Conservation (phyloP, 345 rosid species). For the Salix koriyanagi region DNA sequence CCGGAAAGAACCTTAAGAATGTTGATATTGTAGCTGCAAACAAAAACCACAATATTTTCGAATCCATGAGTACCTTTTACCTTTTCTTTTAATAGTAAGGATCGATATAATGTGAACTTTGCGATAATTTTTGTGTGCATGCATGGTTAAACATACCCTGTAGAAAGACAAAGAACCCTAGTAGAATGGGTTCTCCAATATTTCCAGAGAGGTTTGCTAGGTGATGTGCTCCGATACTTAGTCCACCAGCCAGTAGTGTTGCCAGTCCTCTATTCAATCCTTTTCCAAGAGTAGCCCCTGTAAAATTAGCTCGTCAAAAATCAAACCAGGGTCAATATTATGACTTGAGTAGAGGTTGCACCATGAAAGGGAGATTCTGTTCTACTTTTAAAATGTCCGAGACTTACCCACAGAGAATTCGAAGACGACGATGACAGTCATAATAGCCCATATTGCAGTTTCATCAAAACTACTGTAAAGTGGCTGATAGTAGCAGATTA, state of each 20-base stretch:
- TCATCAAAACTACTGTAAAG: constrained; percentile 29
- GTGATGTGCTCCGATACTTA: constrained; percentile 69
- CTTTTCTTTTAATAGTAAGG: neutral
- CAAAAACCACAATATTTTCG: neutral
- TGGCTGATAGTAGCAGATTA: constrained; percentile 30
- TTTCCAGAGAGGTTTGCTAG: constrained; percentile 52
- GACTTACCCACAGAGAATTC: constrained; percentile 42
- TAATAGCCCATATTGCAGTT: constrained; percentile 38
- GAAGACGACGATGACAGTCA: constrained; percentile 35
- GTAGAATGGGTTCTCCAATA: constrained; percentile 56
- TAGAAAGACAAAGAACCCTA: constrained; percentile 58
- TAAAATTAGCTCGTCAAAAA: neutral
- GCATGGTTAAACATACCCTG: constrained; percentile 33
- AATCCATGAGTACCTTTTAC: neutral
- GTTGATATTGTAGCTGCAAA: constrained; percentile 24
- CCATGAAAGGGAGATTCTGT: neutral
- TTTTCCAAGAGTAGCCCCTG: constrained; percentile 74
- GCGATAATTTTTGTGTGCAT: neutral
- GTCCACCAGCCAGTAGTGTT: constrained; percentile 56
- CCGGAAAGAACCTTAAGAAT: constrained; percentile 31
- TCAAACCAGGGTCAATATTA: neutral
- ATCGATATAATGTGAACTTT: neutral
- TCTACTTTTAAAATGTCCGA: neutral
- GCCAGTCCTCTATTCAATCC: constrained; percentile 68
- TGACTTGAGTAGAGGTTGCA: neutral